Evolutionary conservation across 257 asterid species (phyloP), one percentile per base, ranked within the genome.

Genomic region (Solanum dulcamara): DNA sequence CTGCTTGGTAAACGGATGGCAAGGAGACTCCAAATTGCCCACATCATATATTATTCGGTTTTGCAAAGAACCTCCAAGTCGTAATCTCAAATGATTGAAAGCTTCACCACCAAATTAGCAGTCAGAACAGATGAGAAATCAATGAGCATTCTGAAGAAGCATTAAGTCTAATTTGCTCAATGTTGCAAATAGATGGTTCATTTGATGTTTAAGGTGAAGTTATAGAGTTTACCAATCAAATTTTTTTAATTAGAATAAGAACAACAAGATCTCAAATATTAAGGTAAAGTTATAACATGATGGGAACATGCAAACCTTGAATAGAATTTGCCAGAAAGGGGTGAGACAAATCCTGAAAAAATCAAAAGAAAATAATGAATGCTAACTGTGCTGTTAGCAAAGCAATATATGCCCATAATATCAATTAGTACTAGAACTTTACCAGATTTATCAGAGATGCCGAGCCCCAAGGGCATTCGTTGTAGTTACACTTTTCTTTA

Each of bases 11-110:
- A 97, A 94, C 26, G 92, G 88, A 12, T 75, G 86, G 87, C 99
- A 97, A 84, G 92, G 90, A 55, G 91, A 83, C 38, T 87, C 85
- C 44, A 83, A 74, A 81, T 90, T 91, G 44, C 95, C 98, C 35
- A 97, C 95, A 53, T 88, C 86, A 88, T 97, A 97, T 48, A 90
- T 28, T 33, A 95, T 96, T 92, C 91, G 97, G 83, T 97, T 97
- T 94, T 97, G 99, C 93, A 97, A 89, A 20, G 99, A 97, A 87
- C 99, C 99, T 48, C 99, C 98, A 40, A 95, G 89, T 86, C 99
- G 90, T 83, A 97, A 33, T 86, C 99, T 92, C 93, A 97, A 88
- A 86, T 24, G 88, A 89, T 91, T 88, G 91, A 97, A 95, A 89
- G 97, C 99, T 97, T 91, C 71, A 40, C 40, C 44, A 48, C 83